These are phyloP conservation scores for Calocybe cyanea DNA, from an alignment of 768 basidiomycete species.

Conservation along the genomic window DNA sequence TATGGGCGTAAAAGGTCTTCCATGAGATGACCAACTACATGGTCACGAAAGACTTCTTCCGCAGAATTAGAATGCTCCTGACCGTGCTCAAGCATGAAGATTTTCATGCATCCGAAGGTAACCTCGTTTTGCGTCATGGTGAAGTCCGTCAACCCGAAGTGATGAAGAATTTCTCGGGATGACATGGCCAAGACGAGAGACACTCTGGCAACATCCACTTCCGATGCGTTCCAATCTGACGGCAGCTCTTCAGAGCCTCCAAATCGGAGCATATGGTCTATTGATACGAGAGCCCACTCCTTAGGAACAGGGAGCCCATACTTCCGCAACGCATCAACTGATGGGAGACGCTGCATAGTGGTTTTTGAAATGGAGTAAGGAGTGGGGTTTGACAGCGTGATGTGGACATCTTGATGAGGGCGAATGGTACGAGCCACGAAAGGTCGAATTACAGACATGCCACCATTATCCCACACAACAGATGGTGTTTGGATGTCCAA, in stretches of 20 bases:
- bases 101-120: constrained; percentile 82
- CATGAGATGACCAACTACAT: constrained; percentile 57
- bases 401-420: constrained; percentile 34
- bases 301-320: constrained; percentile 44
- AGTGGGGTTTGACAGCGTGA: constrained; percentile 50
- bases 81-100: constrained; percentile 94
- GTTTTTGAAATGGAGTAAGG: constrained; percentile 52
- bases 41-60: constrained; percentile 82
- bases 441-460: constrained; percentile 49
- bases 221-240: constrained; percentile 70
- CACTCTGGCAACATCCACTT: constrained; percentile 71
- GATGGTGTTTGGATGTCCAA: constrained; percentile 33
- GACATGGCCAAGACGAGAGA: constrained; percentile 60
- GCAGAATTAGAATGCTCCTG: constrained; percentile 46
- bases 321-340: constrained; percentile 19
- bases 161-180: constrained; percentile 40
- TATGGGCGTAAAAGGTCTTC: constrained; percentile 54
- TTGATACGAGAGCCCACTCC: constrained; percentile 68
- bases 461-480: constrained; percentile 48
- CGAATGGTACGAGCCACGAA: constrained; percentile 51
- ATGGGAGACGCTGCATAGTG: constrained; percentile 51
- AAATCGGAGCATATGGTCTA: constrained; percentile 81
- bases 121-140: constrained; percentile 51
- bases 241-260: constrained; percentile 61
- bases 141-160: constrained; percentile 38